These are phyloP conservation scores for Elaeis oleifera DNA, from an alignment of 202 grass and related monocot genomes.

Conservation along the genomic window DNA sequence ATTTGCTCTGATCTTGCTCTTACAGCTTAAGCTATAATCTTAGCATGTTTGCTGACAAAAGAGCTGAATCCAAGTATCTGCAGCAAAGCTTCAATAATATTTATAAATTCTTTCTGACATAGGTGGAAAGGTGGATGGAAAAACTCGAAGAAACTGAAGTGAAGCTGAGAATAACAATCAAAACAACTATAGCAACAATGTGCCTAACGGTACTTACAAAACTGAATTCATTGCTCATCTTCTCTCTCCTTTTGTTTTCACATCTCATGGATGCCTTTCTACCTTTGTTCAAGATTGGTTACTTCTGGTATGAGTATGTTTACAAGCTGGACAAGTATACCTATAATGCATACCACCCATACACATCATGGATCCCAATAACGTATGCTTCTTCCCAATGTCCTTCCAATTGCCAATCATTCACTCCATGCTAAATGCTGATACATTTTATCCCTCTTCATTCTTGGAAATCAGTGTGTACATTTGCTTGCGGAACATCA, in stretches of 20 bases:
- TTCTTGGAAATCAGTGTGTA: conserved; percentile 52
- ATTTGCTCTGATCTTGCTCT: conserved; percentile 2
- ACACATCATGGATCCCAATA: conserved; percentile 99
- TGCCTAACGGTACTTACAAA: conserved; percentile 46
- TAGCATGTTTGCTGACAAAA: no score
- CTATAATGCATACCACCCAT: conserved; percentile 95
- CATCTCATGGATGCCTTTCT: conserved; percentile 17
- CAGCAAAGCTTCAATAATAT: conserved; percentile 3
- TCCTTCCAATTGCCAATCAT: neutral
- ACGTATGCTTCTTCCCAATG: conserved; percentile 41
- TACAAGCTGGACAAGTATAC: conserved; percentile 93
- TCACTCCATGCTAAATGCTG: conserved; percentile 23
- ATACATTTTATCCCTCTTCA: conserved; percentile 17
- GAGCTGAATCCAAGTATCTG: neutral
- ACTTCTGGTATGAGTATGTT: conserved; percentile 94
- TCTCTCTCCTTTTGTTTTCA: conserved; percentile 3
- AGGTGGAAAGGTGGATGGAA: conserved; percentile 99
- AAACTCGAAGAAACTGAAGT: conserved; percentile 86
- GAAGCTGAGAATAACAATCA: conserved; percentile 70
- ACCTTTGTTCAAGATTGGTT: conserved; percentile 50
- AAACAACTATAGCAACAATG: conserved; percentile 54
- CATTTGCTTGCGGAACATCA: conserved; percentile 85
- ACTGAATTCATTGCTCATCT: no score
- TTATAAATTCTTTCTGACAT: conserved; percentile 5
- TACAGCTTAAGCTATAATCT: no score